Evolutionary conservation across 140 eudicot genomes (phyloP).

Genomic region (Ambrosia hybrid): DNA sequence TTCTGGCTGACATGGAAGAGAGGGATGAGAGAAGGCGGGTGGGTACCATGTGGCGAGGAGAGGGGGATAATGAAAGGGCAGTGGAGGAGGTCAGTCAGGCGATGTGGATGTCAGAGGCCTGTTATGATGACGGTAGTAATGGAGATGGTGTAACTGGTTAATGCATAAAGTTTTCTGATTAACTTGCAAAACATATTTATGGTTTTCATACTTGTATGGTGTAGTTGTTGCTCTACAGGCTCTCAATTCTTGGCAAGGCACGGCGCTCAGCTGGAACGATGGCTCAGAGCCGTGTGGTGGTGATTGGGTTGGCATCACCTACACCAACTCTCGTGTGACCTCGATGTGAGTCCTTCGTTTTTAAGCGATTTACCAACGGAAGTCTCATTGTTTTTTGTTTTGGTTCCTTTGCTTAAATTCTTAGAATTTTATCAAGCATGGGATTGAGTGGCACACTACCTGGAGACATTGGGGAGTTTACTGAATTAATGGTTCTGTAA

Average conservation of each 20-base stretch:
- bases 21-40: too few species aligned
- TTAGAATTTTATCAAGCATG: slow-evolving; percentile 4
- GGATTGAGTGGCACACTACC: slow-evolving; percentile 27
- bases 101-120: too few species aligned
- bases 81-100: too few species aligned
- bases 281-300: slow-evolving; percentile 55
- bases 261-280: slow-evolving; percentile 55
- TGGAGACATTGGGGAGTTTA: slow-evolving; percentile 30
- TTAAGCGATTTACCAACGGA: neutral
- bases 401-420: neutral
- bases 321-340: slow-evolving; percentile 53
- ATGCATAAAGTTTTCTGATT: neutral
- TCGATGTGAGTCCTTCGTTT: slow-evolving; percentile 28
- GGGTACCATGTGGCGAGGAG: too few species aligned
- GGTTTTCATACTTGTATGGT: neutral
- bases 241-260: slow-evolving; percentile 44
- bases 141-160: neutral
- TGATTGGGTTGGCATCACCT: slow-evolving; percentile 58
- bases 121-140: too few species aligned
- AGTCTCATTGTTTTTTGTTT: neutral
- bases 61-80: too few species aligned
- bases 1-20: too few species aligned
- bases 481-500: slow-evolving; percentile 28
- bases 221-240: slow-evolving; percentile 24
- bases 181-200: neutral